Evolutionary conservation across 148 eudicot species (phyloP).

Genomic region (Cornus suecica): DNA sequence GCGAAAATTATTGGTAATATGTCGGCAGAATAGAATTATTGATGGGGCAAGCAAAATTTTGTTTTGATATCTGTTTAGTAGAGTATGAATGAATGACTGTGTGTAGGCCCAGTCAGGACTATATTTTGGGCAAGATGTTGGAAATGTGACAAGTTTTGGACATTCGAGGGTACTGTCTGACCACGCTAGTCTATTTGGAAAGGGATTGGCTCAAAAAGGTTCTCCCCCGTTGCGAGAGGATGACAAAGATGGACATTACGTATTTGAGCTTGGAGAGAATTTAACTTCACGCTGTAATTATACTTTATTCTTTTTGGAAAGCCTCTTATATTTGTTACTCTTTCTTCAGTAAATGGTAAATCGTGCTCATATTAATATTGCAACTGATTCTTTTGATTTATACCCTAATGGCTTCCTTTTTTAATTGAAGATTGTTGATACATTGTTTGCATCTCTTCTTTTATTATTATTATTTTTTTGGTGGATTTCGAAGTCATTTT

Average conservation of each 20-base stretch:
- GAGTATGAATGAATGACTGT: constrained; percentile 72
- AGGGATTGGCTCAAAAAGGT: constrained; percentile 82
- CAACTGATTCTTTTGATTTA: background rate
- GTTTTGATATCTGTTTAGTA: constrained; percentile 39
- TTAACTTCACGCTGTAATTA: constrained; percentile 94
- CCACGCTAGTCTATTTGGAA: constrained; percentile 71
- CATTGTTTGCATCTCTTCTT: background rate
- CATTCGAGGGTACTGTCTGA: constrained; percentile 62
- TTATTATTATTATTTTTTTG: constrained; percentile 1
- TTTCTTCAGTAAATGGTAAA: no score
- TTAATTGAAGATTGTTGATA: background rate
- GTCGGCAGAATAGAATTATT: constrained; percentile 17
- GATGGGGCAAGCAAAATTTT: constrained; percentile 25
- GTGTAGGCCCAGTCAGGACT: constrained; percentile 98
- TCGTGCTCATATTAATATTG: background rate
- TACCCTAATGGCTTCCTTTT: background rate
- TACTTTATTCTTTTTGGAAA: constrained; percentile 30
- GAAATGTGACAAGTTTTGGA: constrained; percentile 81
- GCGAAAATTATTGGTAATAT: constrained; percentile 12
- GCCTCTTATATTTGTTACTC: constrained; percentile 14
- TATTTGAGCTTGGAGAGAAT: constrained; percentile 95
- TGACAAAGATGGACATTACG: constrained; percentile 99
- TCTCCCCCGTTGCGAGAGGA: constrained; percentile 97
- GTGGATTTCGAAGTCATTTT: background rate
- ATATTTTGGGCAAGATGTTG: constrained; percentile 86